Evolutionary conservation across 2,329 filamentous ascomycete genomes (phyloP).

Genomic region (Xylariales sp.): DNA sequence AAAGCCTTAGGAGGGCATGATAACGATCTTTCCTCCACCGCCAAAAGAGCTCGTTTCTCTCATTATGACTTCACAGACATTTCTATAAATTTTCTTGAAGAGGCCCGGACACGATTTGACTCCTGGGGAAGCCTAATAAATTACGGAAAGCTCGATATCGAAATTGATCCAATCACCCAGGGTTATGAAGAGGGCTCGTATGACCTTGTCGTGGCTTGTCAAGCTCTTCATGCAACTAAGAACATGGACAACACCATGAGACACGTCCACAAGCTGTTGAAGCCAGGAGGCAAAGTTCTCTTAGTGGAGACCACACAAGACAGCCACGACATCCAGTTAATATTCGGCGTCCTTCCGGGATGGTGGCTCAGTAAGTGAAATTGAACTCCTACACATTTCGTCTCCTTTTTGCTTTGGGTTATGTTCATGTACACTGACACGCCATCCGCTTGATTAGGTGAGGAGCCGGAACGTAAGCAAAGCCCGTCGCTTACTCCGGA

Average conservation of each 20-base stretch:
- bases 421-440: too few relatives aligned
- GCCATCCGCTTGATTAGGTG: too few relatives aligned
- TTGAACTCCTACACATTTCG: too few relatives aligned
- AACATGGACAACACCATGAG: conserved; percentile 7
- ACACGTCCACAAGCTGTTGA: conserved; percentile 11
- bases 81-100: neutral
- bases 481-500: neutral
- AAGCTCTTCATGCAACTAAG: conserved; percentile 14
- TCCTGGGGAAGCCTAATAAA: conserved; percentile 17
- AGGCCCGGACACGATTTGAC: neutral
- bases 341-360: conserved; percentile 2
- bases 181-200: conserved; percentile 1
- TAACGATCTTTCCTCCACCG: neutral
- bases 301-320: conserved; percentile 8
- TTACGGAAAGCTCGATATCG: conserved; percentile 23
- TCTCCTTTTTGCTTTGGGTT: too few relatives aligned
- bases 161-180: conserved; percentile 11
- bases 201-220: conserved; percentile 14
- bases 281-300: conserved; percentile 11
- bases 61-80: conserved; percentile 2
- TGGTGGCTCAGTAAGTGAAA: conserved; percentile 6
- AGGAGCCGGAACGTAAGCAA: neutral
- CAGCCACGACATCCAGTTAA: neutral
- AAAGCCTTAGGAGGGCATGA: neutral
- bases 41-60: too few relatives aligned